Evolutionary conservation across 176 grass and related monocot genomes (phyloP).

Genomic region (Raddia guianensis): DNA sequence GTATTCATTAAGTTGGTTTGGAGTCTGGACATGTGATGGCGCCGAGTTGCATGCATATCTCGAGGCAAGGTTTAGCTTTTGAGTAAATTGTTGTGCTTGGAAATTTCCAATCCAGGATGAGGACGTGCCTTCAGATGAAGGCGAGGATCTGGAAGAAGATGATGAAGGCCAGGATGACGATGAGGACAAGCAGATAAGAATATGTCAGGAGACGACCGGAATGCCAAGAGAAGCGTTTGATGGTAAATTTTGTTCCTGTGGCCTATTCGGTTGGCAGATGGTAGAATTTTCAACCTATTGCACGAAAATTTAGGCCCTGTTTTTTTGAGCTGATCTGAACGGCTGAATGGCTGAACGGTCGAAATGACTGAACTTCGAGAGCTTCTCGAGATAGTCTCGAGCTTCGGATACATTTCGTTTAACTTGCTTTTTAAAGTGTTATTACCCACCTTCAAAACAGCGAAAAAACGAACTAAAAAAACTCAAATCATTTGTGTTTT

Average conservation of each 20-base stretch:
- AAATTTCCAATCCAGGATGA: conserved; percentile 64
- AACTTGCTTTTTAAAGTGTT: too few species aligned
- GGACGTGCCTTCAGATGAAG: conserved; percentile 86
- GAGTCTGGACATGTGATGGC: not conserved
- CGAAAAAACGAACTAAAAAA: too few species aligned
- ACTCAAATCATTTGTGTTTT: too few species aligned
- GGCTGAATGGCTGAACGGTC: too few species aligned
- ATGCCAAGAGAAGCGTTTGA: conserved; percentile 82
- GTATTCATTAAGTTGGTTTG: not conserved
- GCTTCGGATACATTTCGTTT: too few species aligned
- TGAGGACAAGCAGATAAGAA: conserved; percentile 74
- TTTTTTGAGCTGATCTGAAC: too few species aligned
- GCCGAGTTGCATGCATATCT: not conserved
- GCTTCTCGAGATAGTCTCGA: too few species aligned
- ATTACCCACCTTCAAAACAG: too few species aligned
- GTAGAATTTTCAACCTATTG: not conserved
- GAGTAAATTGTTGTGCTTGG: not conserved
- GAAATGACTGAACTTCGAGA: too few species aligned
- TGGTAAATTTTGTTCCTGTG: conserved; percentile 45
- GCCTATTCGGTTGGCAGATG: conserved; percentile 6
- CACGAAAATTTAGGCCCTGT: not conserved
- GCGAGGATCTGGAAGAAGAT: conserved; percentile 63
- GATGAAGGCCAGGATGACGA: conserved; percentile 44
- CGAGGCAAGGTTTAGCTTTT: not conserved
- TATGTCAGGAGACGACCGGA: conserved; percentile 84